A percentile compares a stretch with the other conserved stretches of the same genome.
These are phyloP conservation scores for Daldinia childiae DNA, from an alignment of 495 filamentous ascomycete species.

Conservation along the genomic window DNA sequence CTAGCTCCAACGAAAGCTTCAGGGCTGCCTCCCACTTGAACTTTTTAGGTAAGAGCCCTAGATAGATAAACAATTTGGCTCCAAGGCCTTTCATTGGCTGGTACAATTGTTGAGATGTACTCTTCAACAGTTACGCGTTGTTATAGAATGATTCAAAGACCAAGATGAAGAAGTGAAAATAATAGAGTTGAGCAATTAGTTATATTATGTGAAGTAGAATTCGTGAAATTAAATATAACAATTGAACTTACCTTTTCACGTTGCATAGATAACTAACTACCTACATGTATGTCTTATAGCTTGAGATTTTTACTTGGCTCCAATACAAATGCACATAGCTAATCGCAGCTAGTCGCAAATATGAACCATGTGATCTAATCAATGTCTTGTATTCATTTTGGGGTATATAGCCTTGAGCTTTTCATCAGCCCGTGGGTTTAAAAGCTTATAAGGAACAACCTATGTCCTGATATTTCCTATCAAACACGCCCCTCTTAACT, in stretches of 20 bases:
- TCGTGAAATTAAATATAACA: too few relatives aligned
- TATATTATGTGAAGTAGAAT: too few relatives aligned
- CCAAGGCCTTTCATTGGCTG: neutral
- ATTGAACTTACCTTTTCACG: too few relatives aligned
- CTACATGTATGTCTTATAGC: neutral
- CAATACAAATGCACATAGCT: neutral
- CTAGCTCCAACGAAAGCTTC: neutral
- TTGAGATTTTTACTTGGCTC: neutral
- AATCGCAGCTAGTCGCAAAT: neutral
- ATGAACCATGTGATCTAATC: neutral
- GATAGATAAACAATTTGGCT: neutral
- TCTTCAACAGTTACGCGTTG: neutral
- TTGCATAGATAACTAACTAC: too few relatives aligned
- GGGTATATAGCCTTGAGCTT: neutral
- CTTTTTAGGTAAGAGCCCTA: neutral
- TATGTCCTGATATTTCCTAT: neutral
- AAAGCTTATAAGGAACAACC: neutral
- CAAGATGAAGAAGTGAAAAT: neutral
- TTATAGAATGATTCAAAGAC: neutral
- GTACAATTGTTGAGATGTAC: neutral
- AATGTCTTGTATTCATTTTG: constrained; percentile 19
- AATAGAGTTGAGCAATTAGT: neutral
- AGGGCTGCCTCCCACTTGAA: neutral
- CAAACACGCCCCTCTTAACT: constrained; percentile 9
- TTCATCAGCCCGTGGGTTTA: neutral